Base-by-base conservation (phyloP, 2,329 filamentous ascomycete species). In the Diaporthe caulivora region DNA sequence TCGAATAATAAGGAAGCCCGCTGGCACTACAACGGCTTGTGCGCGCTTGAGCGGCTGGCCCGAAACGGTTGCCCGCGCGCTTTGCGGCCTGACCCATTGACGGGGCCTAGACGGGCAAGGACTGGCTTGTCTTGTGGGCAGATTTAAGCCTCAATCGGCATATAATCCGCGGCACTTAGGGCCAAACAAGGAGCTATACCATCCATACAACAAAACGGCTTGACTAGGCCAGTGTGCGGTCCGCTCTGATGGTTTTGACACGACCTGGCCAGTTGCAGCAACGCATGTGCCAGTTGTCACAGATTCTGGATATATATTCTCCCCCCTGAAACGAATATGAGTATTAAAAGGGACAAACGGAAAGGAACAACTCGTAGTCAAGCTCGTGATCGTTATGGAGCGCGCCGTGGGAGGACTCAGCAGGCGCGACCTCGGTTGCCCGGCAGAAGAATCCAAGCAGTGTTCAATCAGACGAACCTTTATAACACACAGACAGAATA, bases 21-120 rank as follows among this genome's bases (percentile, higher is more conserved):
- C 37, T 51, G 13, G 60, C 26, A 37, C 44, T 37, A 24, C 42
- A 7, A 11, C 3, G 34, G 17, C 8, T 17, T n/a, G 8, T 21
- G 21, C 17, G 29, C 6, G 26, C 17, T 37, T 15, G n/a, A 51
- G 15, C n/a, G 44, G 44, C 29, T 37, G 44, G 13, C 60, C 44
- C 29, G 29, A 26, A 65, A 11, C 13, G 62, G 62, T 18, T 21
- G 44, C 13, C 47, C 62, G 44, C 47, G 62, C 62, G 62, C 62
- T 40, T 29, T 40, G 24, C 17, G 62, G 15, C 31, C 31, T 37
- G n/a, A 51, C 15, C 40, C n/a, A 1, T 15, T 21, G 18, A 53
- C 51, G 24, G 24, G 11, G 40, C 40, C 26, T 26, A 67, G 42
- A 15, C 47, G 24, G 47, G n/a, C 62, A 40, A 40, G 31, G 21